phyloP scores from a whole-genome alignment of 2,329 filamentous ascomycete genomes.

The Metarhizium sp. region DNA sequence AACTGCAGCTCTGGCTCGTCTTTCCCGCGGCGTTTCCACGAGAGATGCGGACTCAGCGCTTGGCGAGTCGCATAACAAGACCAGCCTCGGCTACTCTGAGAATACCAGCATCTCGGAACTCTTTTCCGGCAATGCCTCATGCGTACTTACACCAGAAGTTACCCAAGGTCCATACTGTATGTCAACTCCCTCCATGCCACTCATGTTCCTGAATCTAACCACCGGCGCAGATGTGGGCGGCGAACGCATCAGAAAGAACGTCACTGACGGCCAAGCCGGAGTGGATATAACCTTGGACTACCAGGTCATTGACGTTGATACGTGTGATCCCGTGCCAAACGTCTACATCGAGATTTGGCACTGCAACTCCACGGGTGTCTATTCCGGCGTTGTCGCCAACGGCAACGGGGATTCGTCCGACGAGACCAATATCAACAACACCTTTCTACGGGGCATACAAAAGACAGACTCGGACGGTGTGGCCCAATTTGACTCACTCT shows the following conservation, averaged over 20 bases:
- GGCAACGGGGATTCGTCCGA: slow-evolving; percentile 22
- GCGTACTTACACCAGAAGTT: slow-evolving; percentile 39
- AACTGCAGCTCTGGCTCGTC: slow-evolving; percentile 30
- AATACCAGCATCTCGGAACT: slow-evolving; percentile 22
- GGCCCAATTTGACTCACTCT: slow-evolving; percentile 29
- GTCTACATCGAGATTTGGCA: slow-evolving; percentile 35
- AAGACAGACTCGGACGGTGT: slow-evolving; percentile 29
- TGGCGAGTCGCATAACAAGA: slow-evolving; percentile 26
- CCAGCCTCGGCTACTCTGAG: slow-evolving; percentile 20
- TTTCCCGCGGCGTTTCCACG: slow-evolving; percentile 22
- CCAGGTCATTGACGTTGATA: slow-evolving; percentile 32
- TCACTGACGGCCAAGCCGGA: slow-evolving; percentile 30
- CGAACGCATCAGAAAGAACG: slow-evolving; percentile 26
- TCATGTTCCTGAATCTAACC: not conserved
- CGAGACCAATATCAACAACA: slow-evolving; percentile 20
- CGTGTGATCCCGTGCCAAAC: slow-evolving; percentile 28
- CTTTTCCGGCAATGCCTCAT: slow-evolving; percentile 31
- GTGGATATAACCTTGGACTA: slow-evolving; percentile 30
- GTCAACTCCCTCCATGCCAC: not conserved
- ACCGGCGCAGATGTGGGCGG: slow-evolving; percentile 11
- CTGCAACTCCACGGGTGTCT: slow-evolving; percentile 35
- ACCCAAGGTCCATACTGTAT: slow-evolving; percentile 38
- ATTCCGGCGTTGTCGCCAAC: slow-evolving; percentile 26
- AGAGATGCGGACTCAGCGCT: slow-evolving; percentile 24
- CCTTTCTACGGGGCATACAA: slow-evolving; percentile 30